These are phyloP conservation scores for Lentinula boryana DNA, from an alignment of 768 basidiomycete species.

Conservation along the genomic window DNA sequence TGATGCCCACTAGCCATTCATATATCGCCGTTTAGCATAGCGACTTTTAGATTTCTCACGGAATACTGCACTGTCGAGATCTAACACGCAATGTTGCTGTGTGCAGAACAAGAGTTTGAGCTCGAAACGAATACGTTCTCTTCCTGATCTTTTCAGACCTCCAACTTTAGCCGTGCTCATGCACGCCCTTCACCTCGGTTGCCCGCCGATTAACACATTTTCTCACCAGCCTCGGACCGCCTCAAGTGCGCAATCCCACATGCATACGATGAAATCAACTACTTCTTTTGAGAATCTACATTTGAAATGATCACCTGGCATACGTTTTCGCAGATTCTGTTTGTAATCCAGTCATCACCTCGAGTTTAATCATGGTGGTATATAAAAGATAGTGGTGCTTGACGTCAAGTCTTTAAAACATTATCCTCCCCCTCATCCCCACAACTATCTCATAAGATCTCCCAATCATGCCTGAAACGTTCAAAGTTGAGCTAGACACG, in stretches of 20 bases:
- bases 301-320: neutral
- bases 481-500: constrained; percentile 28
- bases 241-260: neutral
- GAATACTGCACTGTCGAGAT: too few species aligned
- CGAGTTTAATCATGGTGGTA: neutral
- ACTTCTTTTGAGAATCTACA: neutral
- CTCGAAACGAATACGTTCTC: too few species aligned
- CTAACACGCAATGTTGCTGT: too few species aligned
- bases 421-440: neutral
- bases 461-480: neutral
- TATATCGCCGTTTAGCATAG: too few species aligned
- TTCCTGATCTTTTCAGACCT: too few species aligned
- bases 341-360: neutral
- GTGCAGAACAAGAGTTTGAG: too few species aligned
- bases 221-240: neutral
- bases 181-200: too few species aligned
- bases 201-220: neutral
- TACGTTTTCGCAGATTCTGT: neutral
- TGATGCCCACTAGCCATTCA: too few species aligned
- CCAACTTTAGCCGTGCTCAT: too few species aligned
- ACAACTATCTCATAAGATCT: neutral
- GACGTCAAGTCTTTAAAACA: neutral
- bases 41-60: too few species aligned
- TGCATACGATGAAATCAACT: neutral
- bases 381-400: neutral